Percentiles rank a stretch among this genome's conserved stretches.
Evolutionary conservation across 2,329 filamentous ascomycete species (phyloP).

Genomic region (Cladophialophora yegresii): DNA sequence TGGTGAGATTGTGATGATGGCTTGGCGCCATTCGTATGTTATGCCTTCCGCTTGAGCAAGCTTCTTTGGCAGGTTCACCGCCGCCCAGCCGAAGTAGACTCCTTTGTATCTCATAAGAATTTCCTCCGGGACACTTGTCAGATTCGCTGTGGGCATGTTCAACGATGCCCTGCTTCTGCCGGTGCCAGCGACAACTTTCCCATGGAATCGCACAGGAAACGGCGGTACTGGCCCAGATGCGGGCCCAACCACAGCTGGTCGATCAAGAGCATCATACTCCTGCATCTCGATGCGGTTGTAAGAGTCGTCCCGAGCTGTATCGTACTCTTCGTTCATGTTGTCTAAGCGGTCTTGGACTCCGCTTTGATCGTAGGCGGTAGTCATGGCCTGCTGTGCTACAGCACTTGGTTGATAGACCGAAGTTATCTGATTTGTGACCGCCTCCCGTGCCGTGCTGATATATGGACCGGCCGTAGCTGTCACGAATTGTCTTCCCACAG

Average conservation of each 20-base stretch:
- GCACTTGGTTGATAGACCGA: conserved; percentile 39
- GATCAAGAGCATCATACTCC: conserved; percentile 36
- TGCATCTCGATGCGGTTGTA: conserved; percentile 27
- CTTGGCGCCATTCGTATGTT: conserved; percentile 58
- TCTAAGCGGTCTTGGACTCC: conserved; percentile 41
- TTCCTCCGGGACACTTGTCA: conserved; percentile 56
- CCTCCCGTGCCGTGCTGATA: conserved; percentile 39
- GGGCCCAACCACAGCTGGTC: conserved; percentile 48
- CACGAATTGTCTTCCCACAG: conserved; percentile 44
- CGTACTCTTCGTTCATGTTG: conserved; percentile 45
- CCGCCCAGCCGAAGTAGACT: conserved; percentile 67
- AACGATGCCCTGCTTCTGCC: conserved; percentile 46
- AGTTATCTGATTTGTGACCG: conserved; percentile 25
- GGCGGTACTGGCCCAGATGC: conserved; percentile 57
- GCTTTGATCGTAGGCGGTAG: conserved; percentile 41
- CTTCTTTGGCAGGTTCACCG: conserved; percentile 45
- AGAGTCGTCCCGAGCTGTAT: conserved; percentile 37
- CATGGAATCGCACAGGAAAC: conserved; percentile 57
- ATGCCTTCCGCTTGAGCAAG: conserved; percentile 40
- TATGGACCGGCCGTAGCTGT: conserved; percentile 51
- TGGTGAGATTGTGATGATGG: conserved; percentile 60
- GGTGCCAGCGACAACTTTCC: conserved; percentile 52
- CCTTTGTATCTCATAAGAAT: conserved; percentile 59
- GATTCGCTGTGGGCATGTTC: conserved; percentile 58
- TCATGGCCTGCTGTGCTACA: conserved; percentile 40